These are phyloP conservation scores for Exophiala lecanii-corni DNA, from an alignment of 2,329 filamentous ascomycete genomes.

Conservation along the genomic window DNA sequence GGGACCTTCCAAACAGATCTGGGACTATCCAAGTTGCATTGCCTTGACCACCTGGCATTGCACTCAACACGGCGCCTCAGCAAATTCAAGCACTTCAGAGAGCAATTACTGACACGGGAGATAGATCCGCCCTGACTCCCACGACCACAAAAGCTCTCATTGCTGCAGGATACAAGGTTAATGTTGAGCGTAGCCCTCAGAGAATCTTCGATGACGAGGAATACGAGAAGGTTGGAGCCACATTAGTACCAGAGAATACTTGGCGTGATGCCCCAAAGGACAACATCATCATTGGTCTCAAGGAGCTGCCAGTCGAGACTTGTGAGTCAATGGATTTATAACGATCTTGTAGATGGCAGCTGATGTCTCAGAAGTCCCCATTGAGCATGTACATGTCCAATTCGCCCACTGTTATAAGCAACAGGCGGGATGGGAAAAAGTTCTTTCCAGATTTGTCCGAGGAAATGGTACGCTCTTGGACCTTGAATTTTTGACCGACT, in stretches of 20 bases:
- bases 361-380: constrained; percentile 45
- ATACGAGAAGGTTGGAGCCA: constrained; percentile 59
- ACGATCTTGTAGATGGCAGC: neutral
- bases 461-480: constrained; percentile 75
- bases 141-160: constrained; percentile 56
- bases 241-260: constrained; percentile 60
- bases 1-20: constrained; percentile 1
- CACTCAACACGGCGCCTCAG: constrained; percentile 4
- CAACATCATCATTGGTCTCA: constrained; percentile 68
- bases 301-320: constrained; percentile 68
- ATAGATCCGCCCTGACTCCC: constrained; percentile 35
- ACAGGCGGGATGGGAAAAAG: constrained; percentile 72
- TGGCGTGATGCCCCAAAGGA: constrained; percentile 65
- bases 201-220: constrained; percentile 56
- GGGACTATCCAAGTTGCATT: too few relatives aligned
- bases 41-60: too few relatives aligned
- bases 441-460: constrained; percentile 69
- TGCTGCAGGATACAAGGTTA: constrained; percentile 63
- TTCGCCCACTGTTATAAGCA: constrained; percentile 73
- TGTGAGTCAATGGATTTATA: constrained; percentile 11
- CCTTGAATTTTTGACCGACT: constrained; percentile 77
- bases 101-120: constrained; percentile 9
- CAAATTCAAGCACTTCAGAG: constrained; percentile 1
- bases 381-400: constrained; percentile 67
- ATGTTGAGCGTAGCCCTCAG: constrained; percentile 61